These are phyloP conservation scores for Pancytospora philotis DNA, from an alignment of 371 early-diverging fungal species.

Conservation along the genomic window DNA sequence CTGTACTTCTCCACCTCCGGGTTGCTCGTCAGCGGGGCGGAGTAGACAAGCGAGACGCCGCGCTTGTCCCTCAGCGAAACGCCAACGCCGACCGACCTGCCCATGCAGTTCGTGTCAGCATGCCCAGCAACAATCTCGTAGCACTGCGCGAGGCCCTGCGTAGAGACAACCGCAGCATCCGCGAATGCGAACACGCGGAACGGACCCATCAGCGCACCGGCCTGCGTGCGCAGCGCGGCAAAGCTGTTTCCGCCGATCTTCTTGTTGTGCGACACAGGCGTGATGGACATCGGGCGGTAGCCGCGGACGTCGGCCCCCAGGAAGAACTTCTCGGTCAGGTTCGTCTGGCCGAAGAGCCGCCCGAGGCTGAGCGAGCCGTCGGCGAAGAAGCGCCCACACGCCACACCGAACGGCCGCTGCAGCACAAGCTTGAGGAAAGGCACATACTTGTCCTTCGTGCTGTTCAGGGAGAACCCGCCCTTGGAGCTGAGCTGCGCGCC, in stretches of 20 bases:
- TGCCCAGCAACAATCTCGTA: background rate
- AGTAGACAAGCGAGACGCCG: constrained; percentile 8
- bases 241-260: constrained; percentile 29
- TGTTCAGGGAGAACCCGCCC: background rate
- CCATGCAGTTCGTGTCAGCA: constrained; percentile 5
- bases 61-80: constrained; percentile 7
- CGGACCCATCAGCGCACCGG: background rate
- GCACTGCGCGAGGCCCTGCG: constrained; percentile 4
- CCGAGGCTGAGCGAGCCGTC: constrained; percentile 4
- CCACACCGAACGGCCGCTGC: background rate
- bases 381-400: background rate
- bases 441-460: background rate
- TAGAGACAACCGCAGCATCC: background rate
- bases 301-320: constrained; percentile 15
- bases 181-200: constrained; percentile 15
- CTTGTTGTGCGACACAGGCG: constrained; percentile 28
- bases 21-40: constrained; percentile 22
- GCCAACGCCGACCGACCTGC: constrained; percentile 27
- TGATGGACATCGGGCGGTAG: constrained; percentile 21
- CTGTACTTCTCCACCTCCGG: constrained; percentile 8
- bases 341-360: constrained; percentile 15
- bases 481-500: background rate
- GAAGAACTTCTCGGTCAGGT: constrained; percentile 30
- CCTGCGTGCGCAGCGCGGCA: constrained; percentile 10
- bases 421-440: background rate